A percentile compares a stretch with the other conserved stretches of the same genome.
phyloP scores from a whole-genome alignment of 163 green algal species.

The Chlamydomonas reinhardtii region DNA sequence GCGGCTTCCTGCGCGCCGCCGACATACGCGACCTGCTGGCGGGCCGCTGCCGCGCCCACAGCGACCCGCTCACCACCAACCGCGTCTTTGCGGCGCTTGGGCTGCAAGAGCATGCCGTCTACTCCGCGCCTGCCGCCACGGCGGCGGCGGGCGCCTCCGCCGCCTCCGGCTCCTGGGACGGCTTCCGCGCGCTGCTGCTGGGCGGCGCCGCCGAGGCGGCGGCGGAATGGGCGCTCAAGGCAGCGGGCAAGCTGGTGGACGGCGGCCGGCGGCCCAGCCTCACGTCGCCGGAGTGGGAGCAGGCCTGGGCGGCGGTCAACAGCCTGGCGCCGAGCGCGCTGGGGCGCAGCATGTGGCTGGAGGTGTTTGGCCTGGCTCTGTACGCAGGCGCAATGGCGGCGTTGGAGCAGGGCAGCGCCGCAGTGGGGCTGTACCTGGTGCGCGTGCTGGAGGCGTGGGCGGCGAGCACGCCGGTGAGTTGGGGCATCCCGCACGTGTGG shows the following conservation, averaged over 20 bases:
- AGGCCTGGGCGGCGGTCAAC: slow-evolving; percentile 24
- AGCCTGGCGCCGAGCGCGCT: background rate
- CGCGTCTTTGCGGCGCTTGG: slow-evolving; percentile 4
- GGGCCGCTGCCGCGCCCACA: slow-evolving; percentile 14
- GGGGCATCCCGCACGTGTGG: background rate
- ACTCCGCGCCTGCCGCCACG: background rate
- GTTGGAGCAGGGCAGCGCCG: slow-evolving; percentile 24
- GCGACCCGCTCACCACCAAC: background rate
- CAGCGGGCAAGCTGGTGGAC: background rate
- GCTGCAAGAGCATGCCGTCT: background rate
- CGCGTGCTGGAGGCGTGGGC: slow-evolving; percentile 11
- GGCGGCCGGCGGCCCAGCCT: background rate
- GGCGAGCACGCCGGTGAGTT: background rate
- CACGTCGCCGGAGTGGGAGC: slow-evolving; percentile 1
- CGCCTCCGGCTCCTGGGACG: background rate
- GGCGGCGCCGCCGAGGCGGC: slow-evolving; percentile 20
- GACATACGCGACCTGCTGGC: slow-evolving; percentile 27
- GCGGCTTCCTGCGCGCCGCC: background rate
- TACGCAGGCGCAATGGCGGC: slow-evolving; percentile 19
- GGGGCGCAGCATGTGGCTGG: background rate
- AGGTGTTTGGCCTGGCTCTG: background rate
- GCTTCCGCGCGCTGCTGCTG: slow-evolving; percentile 25
- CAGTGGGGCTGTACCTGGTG: slow-evolving; percentile 35
- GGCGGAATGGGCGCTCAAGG: slow-evolving; percentile 9
- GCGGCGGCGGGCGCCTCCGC: background rate